Evolutionary conservation across 2,329 filamentous ascomycete species (phyloP), one percentile per base, ranked within the genome.

Genomic region (Cladorrhinum sp.): DNA sequence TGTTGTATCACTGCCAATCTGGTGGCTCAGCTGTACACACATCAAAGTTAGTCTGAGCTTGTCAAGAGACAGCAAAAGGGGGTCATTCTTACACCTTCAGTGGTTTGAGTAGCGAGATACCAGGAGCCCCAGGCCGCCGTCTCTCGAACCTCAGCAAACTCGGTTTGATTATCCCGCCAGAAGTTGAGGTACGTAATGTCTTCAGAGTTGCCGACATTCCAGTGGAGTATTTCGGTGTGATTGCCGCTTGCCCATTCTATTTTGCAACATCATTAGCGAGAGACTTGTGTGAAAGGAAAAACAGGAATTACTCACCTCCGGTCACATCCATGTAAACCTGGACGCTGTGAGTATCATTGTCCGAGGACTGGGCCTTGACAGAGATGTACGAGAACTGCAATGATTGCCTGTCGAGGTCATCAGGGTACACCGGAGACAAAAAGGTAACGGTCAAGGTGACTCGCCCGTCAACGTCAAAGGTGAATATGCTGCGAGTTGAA

Each of bases 61-160:
- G 21, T 46, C 14, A 16, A 6, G 14, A 36, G 48, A 10, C 10
- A 9, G 10, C 33, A 8, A 2, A 9, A 39, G n/a, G n/a, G n/a
- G n/a, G 28, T 42, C 12, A 24, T 8, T 73, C 77, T 70, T 72
- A 79, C 76, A 23, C 80, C 80, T 20, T 73, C 70, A 14, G 80
- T 72, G 57, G 81, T 78, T 24, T 86, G 83, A 2, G 85, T 92
- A 12, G 88, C 86, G 73, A 92, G 92, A 73, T 90, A 87, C 76
- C 93, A 84, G 55, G 84, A 86, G 1, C 92, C 92, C 92, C 92
- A 96, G 76, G 92, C 88, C 0, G 90, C 83, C 66, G 88, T 86
- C 68, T 96, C 88, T 46, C 76, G 76, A 12, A 77, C 76, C 71
- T 96, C 92, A 1, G 84, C 82, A 58, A 95, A 88, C 18, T 86